phyloP scores from a whole-genome alignment of 345 rosid genomes.

The Kandelia obovata region DNA sequence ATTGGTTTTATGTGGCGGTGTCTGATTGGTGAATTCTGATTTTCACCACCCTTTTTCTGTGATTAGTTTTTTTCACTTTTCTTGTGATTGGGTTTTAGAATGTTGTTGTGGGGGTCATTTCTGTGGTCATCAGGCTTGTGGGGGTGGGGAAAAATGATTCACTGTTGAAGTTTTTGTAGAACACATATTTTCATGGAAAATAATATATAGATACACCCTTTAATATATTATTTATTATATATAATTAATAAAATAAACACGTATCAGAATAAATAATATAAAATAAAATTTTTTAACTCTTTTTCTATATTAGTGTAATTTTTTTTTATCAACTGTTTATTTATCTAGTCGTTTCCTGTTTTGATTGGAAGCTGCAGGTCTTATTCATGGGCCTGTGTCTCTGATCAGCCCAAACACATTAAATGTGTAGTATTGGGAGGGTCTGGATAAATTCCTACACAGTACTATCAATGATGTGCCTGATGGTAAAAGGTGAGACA shows the following conservation, averaged over 20 bases:
- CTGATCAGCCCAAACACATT: constrained; percentile 16
- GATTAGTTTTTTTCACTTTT: neutral
- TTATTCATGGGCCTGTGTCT: constrained; percentile 22
- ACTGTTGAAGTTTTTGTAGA: neutral
- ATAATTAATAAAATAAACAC: too few relatives aligned
- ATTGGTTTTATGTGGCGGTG: constrained; percentile 1
- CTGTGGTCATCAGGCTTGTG: neutral
- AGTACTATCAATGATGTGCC: neutral
- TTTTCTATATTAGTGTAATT: too few relatives aligned
- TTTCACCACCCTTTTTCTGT: too few relatives aligned
- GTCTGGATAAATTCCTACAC: neutral
- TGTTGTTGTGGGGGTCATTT: neutral
- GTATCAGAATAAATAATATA: too few relatives aligned
- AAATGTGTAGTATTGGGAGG: constrained; percentile 29
- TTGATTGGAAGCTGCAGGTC: constrained; percentile 28
- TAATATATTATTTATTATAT: too few relatives aligned
- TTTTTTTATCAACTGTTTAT: too few relatives aligned
- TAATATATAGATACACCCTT: too few relatives aligned
- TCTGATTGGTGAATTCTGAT: too few relatives aligned
- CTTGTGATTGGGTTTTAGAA: neutral
- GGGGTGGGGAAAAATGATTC: constrained; percentile 1
- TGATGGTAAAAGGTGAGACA: constrained; percentile 18
- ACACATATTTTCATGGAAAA: too few relatives aligned
- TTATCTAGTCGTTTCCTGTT: neutral
- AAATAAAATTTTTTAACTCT: too few relatives aligned